Conservation (phyloP, 345 rosid genomes). For the Erucastrum elatum region DNA sequence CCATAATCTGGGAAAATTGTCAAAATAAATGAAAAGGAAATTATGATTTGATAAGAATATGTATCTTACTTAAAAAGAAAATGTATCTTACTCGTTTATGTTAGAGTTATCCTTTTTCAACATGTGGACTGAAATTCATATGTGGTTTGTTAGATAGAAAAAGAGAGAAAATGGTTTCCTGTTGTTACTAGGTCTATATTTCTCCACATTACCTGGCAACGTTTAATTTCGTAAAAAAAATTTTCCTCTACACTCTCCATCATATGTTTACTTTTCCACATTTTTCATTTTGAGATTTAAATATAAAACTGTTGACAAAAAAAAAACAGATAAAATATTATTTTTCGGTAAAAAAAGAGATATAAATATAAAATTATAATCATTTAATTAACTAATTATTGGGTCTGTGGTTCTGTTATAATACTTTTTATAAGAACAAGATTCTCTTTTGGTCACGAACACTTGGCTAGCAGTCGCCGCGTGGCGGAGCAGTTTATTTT, state of each 20-base stretch:
- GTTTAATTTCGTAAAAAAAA: background rate
- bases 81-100: background rate
- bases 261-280: background rate
- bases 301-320: too few relatives aligned
- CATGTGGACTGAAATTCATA: background rate
- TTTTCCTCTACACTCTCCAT: background rate
- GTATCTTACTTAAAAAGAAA: background rate
- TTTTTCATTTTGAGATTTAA: background rate
- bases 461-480: constrained; percentile 23
- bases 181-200: background rate
- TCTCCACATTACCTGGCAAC: background rate
- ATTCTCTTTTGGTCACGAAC: constrained; percentile 18
- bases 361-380: too few relatives aligned
- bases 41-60: background rate
- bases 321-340: too few relatives aligned
- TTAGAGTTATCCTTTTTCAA: background rate
- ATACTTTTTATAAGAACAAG: background rate
- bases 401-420: too few relatives aligned
- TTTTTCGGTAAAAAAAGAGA: too few relatives aligned
- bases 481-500: background rate
- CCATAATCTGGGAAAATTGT: background rate
- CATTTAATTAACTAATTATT: too few relatives aligned
- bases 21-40: background rate
- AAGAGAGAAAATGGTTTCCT: background rate
- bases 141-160: background rate